phyloP scores from a whole-genome alignment of 2,329 filamentous ascomycete genomes.

The Claviceps quebecensis region DNA sequence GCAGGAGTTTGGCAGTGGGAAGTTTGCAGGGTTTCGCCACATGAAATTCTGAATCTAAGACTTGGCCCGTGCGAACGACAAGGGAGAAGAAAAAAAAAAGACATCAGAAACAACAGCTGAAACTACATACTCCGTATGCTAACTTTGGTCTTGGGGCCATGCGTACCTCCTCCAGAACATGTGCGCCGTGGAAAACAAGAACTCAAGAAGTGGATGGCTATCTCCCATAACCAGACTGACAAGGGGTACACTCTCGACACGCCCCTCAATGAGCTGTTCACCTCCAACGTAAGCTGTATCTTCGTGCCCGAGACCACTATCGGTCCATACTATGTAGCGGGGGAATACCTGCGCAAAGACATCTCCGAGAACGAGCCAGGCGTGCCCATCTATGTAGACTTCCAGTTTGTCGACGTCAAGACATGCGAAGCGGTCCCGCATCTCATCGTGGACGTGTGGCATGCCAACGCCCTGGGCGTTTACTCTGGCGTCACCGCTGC shows the following conservation, averaged over 20 bases:
- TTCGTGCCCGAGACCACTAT: slow-evolving; percentile 8
- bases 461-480: slow-evolving; percentile 30
- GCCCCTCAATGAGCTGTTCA: slow-evolving; percentile 4
- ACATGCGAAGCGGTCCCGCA: slow-evolving; percentile 26
- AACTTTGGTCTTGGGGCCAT: background rate
- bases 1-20: no score
- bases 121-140: no score
- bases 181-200: slow-evolving; percentile 3
- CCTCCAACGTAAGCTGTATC: slow-evolving; percentile 7
- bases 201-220: slow-evolving; percentile 1
- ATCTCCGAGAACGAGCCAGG: slow-evolving; percentile 26
- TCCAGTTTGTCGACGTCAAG: slow-evolving; percentile 28
- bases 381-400: slow-evolving; percentile 25
- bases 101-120: no score
- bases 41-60: no score
- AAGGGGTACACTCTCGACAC: slow-evolving; percentile 4
- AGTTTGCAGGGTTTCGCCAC: no score
- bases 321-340: slow-evolving; percentile 17
- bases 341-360: slow-evolving; percentile 24
- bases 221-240: slow-evolving; percentile 5
- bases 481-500: slow-evolving; percentile 26
- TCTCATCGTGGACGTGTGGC: slow-evolving; percentile 30
- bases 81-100: no score
- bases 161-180: background rate
- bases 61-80: no score